Evolutionary conservation across 148 eudicot species (phyloP).

Genomic region (Diospyros lotus): DNA sequence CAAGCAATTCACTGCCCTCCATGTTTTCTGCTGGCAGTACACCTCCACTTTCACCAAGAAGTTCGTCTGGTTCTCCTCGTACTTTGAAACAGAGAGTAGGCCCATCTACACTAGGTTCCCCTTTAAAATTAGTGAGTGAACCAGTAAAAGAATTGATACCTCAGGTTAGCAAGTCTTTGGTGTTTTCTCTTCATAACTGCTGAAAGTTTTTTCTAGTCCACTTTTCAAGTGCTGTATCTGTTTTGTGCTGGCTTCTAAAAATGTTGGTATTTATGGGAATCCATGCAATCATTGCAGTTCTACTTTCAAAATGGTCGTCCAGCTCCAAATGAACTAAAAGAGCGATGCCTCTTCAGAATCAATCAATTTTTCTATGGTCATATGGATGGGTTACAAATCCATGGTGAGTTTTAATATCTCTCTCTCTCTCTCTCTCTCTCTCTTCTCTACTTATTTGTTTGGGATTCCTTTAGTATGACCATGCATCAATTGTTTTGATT

Average conservation of each 20-base stretch:
- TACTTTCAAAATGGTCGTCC: slow-evolving; percentile 94
- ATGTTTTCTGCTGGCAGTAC: slow-evolving; percentile 99
- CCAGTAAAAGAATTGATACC: slow-evolving; percentile 91
- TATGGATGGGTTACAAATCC: slow-evolving; percentile 74
- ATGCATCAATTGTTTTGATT: slow-evolving; percentile 13
- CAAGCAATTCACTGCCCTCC: slow-evolving; percentile 76
- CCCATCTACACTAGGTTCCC: slow-evolving; percentile 75
- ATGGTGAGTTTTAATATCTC: slow-evolving; percentile 44
- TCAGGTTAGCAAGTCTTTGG: slow-evolving; percentile 44
- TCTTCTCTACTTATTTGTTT: slow-evolving; percentile 4
- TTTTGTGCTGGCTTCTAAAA: slow-evolving; percentile 2
- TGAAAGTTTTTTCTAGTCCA: not conserved
- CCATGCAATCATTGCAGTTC: slow-evolving; percentile 49
- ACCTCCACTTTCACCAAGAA: slow-evolving; percentile 98
- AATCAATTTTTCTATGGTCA: slow-evolving; percentile 91
- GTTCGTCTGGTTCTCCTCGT: slow-evolving; percentile 98
- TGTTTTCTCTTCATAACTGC: not conserved
- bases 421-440: not conserved
- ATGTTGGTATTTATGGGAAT: slow-evolving; percentile 5
- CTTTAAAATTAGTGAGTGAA: slow-evolving; percentile 75
- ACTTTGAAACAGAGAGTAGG: slow-evolving; percentile 66
- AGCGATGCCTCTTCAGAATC: slow-evolving; percentile 80
- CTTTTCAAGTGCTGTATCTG: not conserved
- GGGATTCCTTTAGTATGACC: slow-evolving; percentile 17
- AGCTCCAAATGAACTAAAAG: slow-evolving; percentile 84